These are phyloP conservation scores for Penicillium macrosclerotiorum DNA, from an alignment of 495 filamentous ascomycete species.

Conservation along the genomic window DNA sequence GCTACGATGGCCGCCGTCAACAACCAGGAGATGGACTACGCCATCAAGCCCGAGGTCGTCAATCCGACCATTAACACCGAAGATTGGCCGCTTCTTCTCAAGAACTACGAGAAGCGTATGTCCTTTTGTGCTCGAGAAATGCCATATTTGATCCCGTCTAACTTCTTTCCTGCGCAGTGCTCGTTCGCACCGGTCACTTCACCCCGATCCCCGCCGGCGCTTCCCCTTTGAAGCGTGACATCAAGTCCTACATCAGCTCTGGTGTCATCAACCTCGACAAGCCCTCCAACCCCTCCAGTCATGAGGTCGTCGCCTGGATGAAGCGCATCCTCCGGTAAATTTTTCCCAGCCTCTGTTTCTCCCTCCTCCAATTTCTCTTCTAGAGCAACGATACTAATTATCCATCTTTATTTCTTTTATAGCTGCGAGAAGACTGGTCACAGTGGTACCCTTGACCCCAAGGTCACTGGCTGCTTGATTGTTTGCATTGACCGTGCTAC, in stretches of 20 bases:
- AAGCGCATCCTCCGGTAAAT: slow-evolving; percentile 89
- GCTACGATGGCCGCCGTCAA: slow-evolving; percentile 58
- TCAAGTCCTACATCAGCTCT: slow-evolving; percentile 92
- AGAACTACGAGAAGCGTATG: slow-evolving; percentile 83
- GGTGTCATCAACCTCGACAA: slow-evolving; percentile 99
- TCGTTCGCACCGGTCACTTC: slow-evolving; percentile 86
- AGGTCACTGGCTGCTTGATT: slow-evolving; percentile 91
- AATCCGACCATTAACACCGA: slow-evolving; percentile 71
- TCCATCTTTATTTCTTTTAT: too few species aligned
- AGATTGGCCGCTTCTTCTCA: slow-evolving; percentile 85
- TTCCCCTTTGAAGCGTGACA: slow-evolving; percentile 80
- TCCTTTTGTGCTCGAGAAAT: slow-evolving; percentile 15
- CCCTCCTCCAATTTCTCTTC: too few species aligned
- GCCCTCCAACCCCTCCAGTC: slow-evolving; percentile 93
- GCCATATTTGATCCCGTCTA: slow-evolving; percentile 20
- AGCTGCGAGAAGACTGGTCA: slow-evolving; percentile 97
- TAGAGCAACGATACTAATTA: too few species aligned
- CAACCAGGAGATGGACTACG: slow-evolving; percentile 64
- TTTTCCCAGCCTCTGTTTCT: not conserved
- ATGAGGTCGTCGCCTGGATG: slow-evolving; percentile 98
- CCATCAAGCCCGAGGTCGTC: slow-evolving; percentile 81
- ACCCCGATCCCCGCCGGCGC: slow-evolving; percentile 90
- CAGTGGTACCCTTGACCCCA: slow-evolving; percentile 94
- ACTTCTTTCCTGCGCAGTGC: slow-evolving; percentile 50
- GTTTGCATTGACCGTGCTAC: slow-evolving; percentile 96